Base-by-base conservation (phyloP, 805 yeast species). In the Blastobotrys chiropterorum region DNA sequence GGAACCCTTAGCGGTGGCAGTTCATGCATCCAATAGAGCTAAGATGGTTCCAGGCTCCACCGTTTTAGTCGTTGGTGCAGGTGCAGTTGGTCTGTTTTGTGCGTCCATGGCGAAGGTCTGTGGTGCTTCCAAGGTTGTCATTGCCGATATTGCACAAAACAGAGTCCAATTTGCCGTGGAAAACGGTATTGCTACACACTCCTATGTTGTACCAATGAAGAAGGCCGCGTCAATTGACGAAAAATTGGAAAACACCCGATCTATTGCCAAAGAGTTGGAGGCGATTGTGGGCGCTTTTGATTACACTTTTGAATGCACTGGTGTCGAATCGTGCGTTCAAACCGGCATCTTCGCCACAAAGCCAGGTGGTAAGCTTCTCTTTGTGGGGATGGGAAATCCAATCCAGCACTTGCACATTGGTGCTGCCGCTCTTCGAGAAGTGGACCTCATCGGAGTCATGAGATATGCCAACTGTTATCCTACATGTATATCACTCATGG, bases 1-100 rank as follows among this genome's bases (percentile, higher is more conserved):
- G 43, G 97, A 89, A 70, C 97, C 97, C 17, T 71, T 88, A 62
- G 77, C 88, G 22, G 96, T 89, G 47, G 96, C 85, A 46, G 94
- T 88, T 5, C 96, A 89, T 65, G 87, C 90, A 8, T 75, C 80
- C 50, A 83, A 80, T 63, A 72, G 79, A 48, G 90, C 83, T 2
- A 70, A 71, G 38, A 72, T 84, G 50, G 72, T 69, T 20, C 82
- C 83, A 61, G 92, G 92, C 50, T 85, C 83, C 49, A 68, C 73
- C 19, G 86, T 83, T n/a, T 82, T 80, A 44, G 86, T 88, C 1
- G 83, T 85, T 55, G 96, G 96, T 49, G 95, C 95, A 26, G 96
- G 96, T 8, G 95, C 96, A 5, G 89, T 89, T 53, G 96, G 96
- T 19, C 69, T 88, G 47, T 72, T 87, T 53, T 75, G 81, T 51